phyloP scores from a whole-genome alignment of 345 rosid genomes.

The Noccaea bulbosa region DNA sequence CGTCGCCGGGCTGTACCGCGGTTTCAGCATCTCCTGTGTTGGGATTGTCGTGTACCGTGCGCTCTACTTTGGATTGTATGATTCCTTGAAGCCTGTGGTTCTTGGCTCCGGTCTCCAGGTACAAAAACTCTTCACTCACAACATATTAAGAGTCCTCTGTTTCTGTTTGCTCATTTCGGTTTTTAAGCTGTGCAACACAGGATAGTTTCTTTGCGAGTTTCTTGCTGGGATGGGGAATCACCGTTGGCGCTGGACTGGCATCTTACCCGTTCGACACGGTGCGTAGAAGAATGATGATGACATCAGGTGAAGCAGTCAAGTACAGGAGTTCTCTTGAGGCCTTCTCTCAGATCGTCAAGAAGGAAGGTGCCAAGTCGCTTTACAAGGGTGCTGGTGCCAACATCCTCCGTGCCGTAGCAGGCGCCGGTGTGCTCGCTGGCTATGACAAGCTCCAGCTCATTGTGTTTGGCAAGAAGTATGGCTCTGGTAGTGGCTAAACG shows the following conservation, averaged over 20 bases:
- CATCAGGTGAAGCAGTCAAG: slow-evolving; percentile 92
- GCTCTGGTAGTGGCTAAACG: slow-evolving; percentile 70
- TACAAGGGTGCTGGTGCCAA: slow-evolving; percentile 96
- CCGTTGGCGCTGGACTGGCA: slow-evolving; percentile 88
- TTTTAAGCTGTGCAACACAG: slow-evolving; percentile 50
- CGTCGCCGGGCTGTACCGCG: slow-evolving; percentile 85
- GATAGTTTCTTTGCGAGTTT: slow-evolving; percentile 91
- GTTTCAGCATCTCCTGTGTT: slow-evolving; percentile 82
- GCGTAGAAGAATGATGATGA: slow-evolving; percentile 99
- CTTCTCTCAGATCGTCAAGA: slow-evolving; percentile 73
- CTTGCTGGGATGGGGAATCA: slow-evolving; percentile 85
- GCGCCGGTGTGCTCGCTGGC: slow-evolving; percentile 94
- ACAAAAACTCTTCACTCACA: slow-evolving; percentile 9
- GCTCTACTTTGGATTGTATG: slow-evolving; percentile 87
- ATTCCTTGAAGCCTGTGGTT: slow-evolving; percentile 91
- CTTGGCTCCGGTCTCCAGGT: slow-evolving; percentile 48
- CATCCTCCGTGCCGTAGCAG: slow-evolving; percentile 88
- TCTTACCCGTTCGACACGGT: slow-evolving; percentile 89
- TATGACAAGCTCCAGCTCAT: slow-evolving; percentile 86
- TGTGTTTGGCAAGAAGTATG: slow-evolving; percentile 82
- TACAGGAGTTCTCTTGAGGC: slow-evolving; percentile 80
- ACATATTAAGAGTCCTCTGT: background rate
- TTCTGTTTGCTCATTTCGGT: background rate
- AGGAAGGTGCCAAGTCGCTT: slow-evolving; percentile 79
- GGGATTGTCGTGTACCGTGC: slow-evolving; percentile 88